phyloP scores from a whole-genome alignment of 1,139 yeast genomes.

The Sugiyamaella sp. region DNA sequence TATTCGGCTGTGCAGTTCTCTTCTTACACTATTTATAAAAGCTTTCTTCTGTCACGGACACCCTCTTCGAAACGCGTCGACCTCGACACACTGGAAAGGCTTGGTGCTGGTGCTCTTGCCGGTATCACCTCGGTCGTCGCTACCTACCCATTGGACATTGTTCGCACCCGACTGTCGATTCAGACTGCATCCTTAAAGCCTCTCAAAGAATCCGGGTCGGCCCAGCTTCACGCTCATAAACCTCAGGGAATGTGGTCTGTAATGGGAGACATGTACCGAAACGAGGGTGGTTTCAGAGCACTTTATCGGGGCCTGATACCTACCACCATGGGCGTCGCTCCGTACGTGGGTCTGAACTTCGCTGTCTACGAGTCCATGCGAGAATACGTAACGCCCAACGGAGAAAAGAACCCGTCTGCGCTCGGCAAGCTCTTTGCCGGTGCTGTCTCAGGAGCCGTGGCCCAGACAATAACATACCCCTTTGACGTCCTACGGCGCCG shows the following conservation, averaged over 20 bases:
- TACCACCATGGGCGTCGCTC: slow-evolving; percentile 92
- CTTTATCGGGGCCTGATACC: slow-evolving; percentile 86
- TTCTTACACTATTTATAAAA: slow-evolving; percentile 75
- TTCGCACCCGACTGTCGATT: slow-evolving; percentile 84
- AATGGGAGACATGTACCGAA: slow-evolving; percentile 58
- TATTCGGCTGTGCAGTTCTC: slow-evolving; percentile 95
- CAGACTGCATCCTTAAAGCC: slow-evolving; percentile 79
- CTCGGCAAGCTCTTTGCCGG: slow-evolving; percentile 72
- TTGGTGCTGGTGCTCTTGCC: slow-evolving; percentile 77
- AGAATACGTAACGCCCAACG: slow-evolving; percentile 48
- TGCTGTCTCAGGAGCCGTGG: slow-evolving; percentile 86
- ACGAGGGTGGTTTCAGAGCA: slow-evolving; percentile 82
- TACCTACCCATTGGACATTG: slow-evolving; percentile 90
- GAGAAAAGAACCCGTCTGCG: slow-evolving; percentile 44
- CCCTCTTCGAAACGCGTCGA: slow-evolving; percentile 36
- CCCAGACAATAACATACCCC: slow-evolving; percentile 82
- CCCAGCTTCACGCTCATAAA: slow-evolving; percentile 24
- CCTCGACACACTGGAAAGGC: slow-evolving; percentile 57
- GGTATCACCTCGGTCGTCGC: slow-evolving; percentile 80
- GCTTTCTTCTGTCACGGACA: slow-evolving; percentile 29
- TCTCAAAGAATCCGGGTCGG: slow-evolving; percentile 50
- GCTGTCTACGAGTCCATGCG: slow-evolving; percentile 83
- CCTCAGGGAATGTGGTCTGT: slow-evolving; percentile 73
- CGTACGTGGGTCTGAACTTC: slow-evolving; percentile 92
- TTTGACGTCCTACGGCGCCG: slow-evolving; percentile 85